Base-by-base conservation (phyloP, 2,329 filamentous ascomycete species). In the Neofusicoccum sp. region DNA sequence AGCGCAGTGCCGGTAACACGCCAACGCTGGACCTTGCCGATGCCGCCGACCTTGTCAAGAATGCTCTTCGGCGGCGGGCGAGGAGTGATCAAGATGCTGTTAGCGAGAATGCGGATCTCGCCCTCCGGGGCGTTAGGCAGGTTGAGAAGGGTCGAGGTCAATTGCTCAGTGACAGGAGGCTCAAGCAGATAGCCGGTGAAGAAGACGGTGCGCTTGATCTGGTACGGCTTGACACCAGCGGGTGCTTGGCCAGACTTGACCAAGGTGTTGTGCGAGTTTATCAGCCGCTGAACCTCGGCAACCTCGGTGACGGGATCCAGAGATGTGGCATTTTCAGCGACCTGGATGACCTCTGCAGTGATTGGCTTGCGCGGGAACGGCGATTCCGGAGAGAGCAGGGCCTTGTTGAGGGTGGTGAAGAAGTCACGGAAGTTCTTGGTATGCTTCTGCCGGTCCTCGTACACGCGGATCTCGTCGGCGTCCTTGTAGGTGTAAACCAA, bases 181-280 rank as follows among this genome's bases (percentile, higher is more conserved):
- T 83, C 83, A 67, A 99, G 89, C 77, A 96, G 86, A 77, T 99
- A 98, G 56, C 92, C 92, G 1, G 95, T 97, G 78, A 94, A 97
- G 77, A 93, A 92, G 56, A 97, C 89, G 1, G 88, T 92, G 73
- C 93, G 93, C 76, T 91, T 92, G 74, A 99, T 92, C 68, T 86
- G 84, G 65, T 95, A 78, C 1, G 79, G 82, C 49, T 78, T 77
- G 37, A 80, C 77, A 50, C 77, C 77, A 8, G 74, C 73, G 1
- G 81, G 80, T 44, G 79, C 81, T 8, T 74, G 79, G 64, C 73
- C 76, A 54, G 66, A 76, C 67, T 80, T 77, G 44, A 89, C 77
- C 29, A 85, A 79, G 3, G 80, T 77, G 74, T 98, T 99, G 80
- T 98, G 94, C 22, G 85, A 82, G 73, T 96, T 94, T 78, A 98